Conservation (phyloP, 495 filamentous ascomycete genomes). For the Delitschia confertaspora region DNA sequence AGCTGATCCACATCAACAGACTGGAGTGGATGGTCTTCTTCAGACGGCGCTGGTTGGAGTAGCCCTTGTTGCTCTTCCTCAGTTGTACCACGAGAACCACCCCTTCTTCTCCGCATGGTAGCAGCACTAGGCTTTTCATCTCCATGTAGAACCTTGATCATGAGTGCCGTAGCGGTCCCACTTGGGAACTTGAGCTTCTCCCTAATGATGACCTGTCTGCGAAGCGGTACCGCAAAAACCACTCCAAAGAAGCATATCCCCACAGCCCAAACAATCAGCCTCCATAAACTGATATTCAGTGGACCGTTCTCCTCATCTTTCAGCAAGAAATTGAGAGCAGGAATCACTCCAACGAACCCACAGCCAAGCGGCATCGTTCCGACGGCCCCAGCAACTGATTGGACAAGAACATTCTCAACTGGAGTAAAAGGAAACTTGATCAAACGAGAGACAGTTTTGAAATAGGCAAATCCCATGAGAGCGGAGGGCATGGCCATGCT, state of each 20-base stretch:
- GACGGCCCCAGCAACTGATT: slow-evolving; percentile 89
- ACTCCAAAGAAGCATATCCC: slow-evolving; percentile 94
- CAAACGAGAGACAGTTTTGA: slow-evolving; percentile 65
- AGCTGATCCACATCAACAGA: slow-evolving; percentile 7
- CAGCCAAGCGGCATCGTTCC: slow-evolving; percentile 96
- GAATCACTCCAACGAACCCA: slow-evolving; percentile 89
- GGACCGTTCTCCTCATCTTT: slow-evolving; percentile 68
- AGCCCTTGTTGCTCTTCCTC: slow-evolving; percentile 23
- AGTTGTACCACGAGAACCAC: slow-evolving; percentile 2
- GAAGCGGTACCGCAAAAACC: slow-evolving; percentile 81
- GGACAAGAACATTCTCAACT: slow-evolving; percentile 95
- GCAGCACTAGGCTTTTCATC: slow-evolving; percentile 33
- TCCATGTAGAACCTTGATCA: slow-evolving; percentile 83
- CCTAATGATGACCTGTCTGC: slow-evolving; percentile 81
- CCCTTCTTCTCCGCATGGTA: slow-evolving; percentile 20
- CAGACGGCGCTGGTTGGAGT: not conserved
- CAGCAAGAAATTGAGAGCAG: slow-evolving; percentile 81
- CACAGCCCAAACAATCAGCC: slow-evolving; percentile 78
- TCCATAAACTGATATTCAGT: slow-evolving; percentile 58
- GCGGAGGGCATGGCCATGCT: slow-evolving; percentile 89
- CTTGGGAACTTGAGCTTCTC: slow-evolving; percentile 91
- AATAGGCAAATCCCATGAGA: slow-evolving; percentile 92
- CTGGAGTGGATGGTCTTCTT: slow-evolving; percentile 7
- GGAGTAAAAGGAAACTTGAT: slow-evolving; percentile 73
- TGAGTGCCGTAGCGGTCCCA: slow-evolving; percentile 87